These are phyloP conservation scores for Kodamaea fukazawae DNA, from an alignment of 805 yeast genomes.

Conservation along the genomic window DNA sequence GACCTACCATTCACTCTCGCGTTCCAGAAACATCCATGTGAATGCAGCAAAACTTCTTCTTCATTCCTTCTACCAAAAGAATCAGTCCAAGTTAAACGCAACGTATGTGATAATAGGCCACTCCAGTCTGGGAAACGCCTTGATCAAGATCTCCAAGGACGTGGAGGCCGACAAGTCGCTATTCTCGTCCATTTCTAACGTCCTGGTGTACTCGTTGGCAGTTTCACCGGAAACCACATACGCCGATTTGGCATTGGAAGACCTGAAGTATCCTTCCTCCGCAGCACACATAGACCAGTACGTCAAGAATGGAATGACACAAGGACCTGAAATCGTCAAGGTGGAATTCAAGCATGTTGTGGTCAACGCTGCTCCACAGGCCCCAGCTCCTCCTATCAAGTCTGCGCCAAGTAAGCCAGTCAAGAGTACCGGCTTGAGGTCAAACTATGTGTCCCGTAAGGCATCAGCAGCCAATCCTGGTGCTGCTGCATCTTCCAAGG, in stretches of 20 bases:
- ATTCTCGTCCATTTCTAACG: slow-evolving; percentile 30
- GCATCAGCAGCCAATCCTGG: slow-evolving; percentile 10
- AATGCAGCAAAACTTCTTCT: slow-evolving; percentile 39
- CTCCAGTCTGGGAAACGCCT: slow-evolving; percentile 10
- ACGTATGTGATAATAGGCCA: slow-evolving; percentile 43
- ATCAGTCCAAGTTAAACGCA: slow-evolving; percentile 36
- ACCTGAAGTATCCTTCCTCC: slow-evolving; percentile 15
- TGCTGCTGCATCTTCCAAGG: background rate
- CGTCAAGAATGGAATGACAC: slow-evolving; percentile 29
- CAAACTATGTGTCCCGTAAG: slow-evolving; percentile 27
- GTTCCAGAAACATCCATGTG: slow-evolving; percentile 38
- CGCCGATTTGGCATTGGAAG: slow-evolving; percentile 20
- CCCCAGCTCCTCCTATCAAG: background rate
- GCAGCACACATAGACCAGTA: slow-evolving; percentile 16
- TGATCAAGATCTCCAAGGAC: slow-evolving; percentile 23
- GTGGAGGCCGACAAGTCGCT: slow-evolving; percentile 10
- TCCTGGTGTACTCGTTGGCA: slow-evolving; percentile 40
- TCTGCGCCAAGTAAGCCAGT: slow-evolving; percentile 4
- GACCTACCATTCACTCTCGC: slow-evolving; percentile 42
- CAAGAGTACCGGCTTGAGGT: slow-evolving; percentile 17
- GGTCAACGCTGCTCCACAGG: background rate
- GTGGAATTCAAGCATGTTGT: background rate
- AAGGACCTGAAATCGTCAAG: slow-evolving; percentile 25
- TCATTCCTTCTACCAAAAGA: slow-evolving; percentile 34
- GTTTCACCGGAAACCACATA: slow-evolving; percentile 9